Evolutionary conservation across 148 eudicot genomes (phyloP), one percentile per base, ranked within the genome.

Genomic region (Rhododendron williamsianum): DNA sequence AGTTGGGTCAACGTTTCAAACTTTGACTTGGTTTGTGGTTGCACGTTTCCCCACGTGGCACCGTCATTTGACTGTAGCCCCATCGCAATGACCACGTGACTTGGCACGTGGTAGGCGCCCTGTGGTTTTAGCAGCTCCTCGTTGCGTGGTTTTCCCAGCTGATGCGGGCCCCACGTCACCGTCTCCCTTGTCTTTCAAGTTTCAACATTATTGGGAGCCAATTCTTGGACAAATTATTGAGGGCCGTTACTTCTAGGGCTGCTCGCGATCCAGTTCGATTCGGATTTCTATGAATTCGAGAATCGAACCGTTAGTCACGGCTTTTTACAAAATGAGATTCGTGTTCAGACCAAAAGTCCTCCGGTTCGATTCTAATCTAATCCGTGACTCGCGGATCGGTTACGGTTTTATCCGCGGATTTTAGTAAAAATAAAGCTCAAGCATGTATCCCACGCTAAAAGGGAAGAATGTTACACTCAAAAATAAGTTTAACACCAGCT

Each of bases 31-130:
- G 25, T 1, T 18, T 11, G 25, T 19, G 56, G 54, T 6, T 38
- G 86, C 91, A 88, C 89, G 89, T 86, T 89, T 90, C 89, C 86
- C 72, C 72, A 86, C 56, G 86, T 81, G 86, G 87, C 92, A 92
- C 93, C 93, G 92, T 69, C 93, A 81, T 88, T 92, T 92, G 93
- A 92, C 92, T 88, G 80, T 48, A 58, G 86, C 84, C 89, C 89
- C 86, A 54, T 54, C 58, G 13, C 72, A 65, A 25, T 54, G 58
- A 16, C 16, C 91, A 86, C 63, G 25, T 81, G 87, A 82, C 87
- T 74, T 51, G 88, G 65, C 89, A 90, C 93, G 93, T 91, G 93
- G 89, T 72, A 74, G 77, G 58, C 21, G 54, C 78, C 21, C 78
- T 79, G 35, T 85, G 84, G 80, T 56, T 72, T 19, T 65, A 11